Evolutionary conservation across 441 rosid species (phyloP).

Genomic region (Melastoma candidum): DNA sequence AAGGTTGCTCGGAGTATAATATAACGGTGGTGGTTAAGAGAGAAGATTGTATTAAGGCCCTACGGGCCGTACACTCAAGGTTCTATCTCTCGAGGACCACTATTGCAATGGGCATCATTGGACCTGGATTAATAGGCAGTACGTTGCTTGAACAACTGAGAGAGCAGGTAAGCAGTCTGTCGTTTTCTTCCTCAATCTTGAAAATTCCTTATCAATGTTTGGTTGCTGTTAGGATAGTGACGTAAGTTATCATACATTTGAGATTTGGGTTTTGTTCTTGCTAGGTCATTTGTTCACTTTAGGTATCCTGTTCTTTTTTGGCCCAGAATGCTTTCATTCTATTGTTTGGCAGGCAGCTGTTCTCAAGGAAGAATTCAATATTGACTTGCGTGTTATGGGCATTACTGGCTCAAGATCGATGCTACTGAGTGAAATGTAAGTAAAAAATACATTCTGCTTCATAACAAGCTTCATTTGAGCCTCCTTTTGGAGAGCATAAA

Average conservation of each 20-base stretch:
- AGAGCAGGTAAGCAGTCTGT: slow-evolving; percentile 53
- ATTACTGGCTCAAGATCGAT: slow-evolving; percentile 63
- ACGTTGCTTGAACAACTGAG: slow-evolving; percentile 88
- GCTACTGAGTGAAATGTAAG: slow-evolving; percentile 47
- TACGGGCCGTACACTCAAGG: slow-evolving; percentile 90
- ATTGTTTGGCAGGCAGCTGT: slow-evolving; percentile 53
- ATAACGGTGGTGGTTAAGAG: slow-evolving; percentile 72
- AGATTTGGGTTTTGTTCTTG: too few species aligned
- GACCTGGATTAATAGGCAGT: slow-evolving; percentile 87
- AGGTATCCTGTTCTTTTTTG: neutral
- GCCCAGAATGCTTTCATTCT: slow-evolving; percentile 6
- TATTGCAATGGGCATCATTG: slow-evolving; percentile 80
- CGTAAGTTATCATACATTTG: too few species aligned
- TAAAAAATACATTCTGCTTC: too few species aligned
- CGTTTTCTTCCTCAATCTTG: neutral
- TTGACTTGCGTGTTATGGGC: slow-evolving; percentile 93
- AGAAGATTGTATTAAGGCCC: slow-evolving; percentile 82
- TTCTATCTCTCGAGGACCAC: slow-evolving; percentile 85
- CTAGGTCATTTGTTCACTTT: too few species aligned
- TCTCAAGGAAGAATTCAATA: slow-evolving; percentile 85
- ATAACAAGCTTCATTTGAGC: too few species aligned
- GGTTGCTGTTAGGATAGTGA: too few species aligned
- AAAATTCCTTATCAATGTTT: too few species aligned
- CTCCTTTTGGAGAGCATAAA: neutral
- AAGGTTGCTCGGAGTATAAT: slow-evolving; percentile 95